Evolutionary conservation across 208 protist genomes (phyloP), one percentile per base, ranked within the genome.

Genomic region (Sergeia podlipaevii): DNA sequence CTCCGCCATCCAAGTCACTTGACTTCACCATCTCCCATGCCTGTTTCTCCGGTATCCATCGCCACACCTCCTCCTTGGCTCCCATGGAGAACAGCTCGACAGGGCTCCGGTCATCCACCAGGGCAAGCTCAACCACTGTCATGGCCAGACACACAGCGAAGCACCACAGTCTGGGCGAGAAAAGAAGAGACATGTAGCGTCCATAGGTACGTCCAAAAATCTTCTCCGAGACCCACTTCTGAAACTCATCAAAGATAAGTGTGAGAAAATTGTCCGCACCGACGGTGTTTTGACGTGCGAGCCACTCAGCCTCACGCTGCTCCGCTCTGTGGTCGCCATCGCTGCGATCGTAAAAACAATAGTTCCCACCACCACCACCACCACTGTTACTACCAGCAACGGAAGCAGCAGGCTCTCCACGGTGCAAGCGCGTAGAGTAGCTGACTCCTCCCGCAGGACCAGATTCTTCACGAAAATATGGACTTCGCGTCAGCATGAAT

Each of bases 121-220:
- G 43, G 18, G 67, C 62, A n/a, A 87, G 46, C 48, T 87, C 74
- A 20, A 72, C 60, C 3, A 87, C 32, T 13, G 63, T 83, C 33
- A 81, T 29, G 30, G 53, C 71, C 5, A 83, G 38, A 8, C 65
- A 65, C 8, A 63, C 38, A 4, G 60, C 34, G 21, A 77, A 61
- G 32, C 63, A 65, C 70, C 74, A 82, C 20, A 74, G 50, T 2
- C 74, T 67, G 1, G 68, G 64, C 52, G 62, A 53, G 4, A 70
- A 54, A 23, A 61, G 51, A 2, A 55, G 23, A 4, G 46, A 41
- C 17, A 33, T 17, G 45, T 32, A 5, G 34, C 15, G 11, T 38
- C 11, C 34, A 15, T 38, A 38, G 34, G 34, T 15, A 10, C 15
- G 11, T 15, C 34, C 34, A 38, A 38, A 38, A 15, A 15, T 15